Percentiles rank a stretch among this genome's conserved stretches.
These are phyloP conservation scores for Aspergillus unguis DNA, from an alignment of 2,329 filamentous ascomycete species.

Conservation along the genomic window DNA sequence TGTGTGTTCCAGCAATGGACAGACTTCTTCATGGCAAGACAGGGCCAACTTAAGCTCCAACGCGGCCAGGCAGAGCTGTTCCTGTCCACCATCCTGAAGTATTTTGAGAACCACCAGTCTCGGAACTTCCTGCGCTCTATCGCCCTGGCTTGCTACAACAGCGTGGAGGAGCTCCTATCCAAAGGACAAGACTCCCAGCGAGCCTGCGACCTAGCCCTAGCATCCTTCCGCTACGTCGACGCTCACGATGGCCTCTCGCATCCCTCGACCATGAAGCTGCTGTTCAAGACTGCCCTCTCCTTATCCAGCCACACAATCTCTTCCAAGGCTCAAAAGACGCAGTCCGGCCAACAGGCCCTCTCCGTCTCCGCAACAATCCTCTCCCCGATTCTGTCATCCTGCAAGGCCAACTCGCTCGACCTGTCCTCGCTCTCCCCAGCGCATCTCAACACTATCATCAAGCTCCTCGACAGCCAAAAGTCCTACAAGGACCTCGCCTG, in stretches of 20 bases:
- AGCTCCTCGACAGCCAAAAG: constrained; percentile 44
- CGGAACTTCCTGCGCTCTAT: constrained; percentile 36
- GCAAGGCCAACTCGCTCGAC: constrained; percentile 42
- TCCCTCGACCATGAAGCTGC: constrained; percentile 32
- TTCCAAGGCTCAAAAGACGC: constrained; percentile 26
- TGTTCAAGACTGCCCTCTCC: constrained; percentile 33
- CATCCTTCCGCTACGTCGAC: constrained; percentile 34
- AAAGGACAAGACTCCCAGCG: constrained; percentile 25
- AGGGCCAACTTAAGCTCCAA: constrained; percentile 23
- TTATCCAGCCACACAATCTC: constrained; percentile 36
- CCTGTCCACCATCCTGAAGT: constrained; percentile 29
- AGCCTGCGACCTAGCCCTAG: constrained; percentile 33
- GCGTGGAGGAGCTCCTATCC: constrained; percentile 28
- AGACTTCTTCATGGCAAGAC: constrained; percentile 31
- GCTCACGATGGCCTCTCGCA: constrained; percentile 31
- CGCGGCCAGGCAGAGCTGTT: constrained; percentile 30
- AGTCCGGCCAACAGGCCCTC: constrained; percentile 36
- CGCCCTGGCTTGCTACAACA: constrained; percentile 32
- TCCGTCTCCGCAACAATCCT: constrained; percentile 42
- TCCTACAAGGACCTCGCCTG: constrained; percentile 45
- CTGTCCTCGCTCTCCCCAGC: constrained; percentile 40
- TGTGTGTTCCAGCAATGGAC: constrained; percentile 30
- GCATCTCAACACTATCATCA: constrained; percentile 44
- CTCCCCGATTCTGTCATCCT: constrained; percentile 39
- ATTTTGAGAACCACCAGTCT: constrained; percentile 34